These are phyloP conservation scores for Exophiala alcalophila DNA, from an alignment of 2,329 filamentous ascomycete species.

Conservation along the genomic window DNA sequence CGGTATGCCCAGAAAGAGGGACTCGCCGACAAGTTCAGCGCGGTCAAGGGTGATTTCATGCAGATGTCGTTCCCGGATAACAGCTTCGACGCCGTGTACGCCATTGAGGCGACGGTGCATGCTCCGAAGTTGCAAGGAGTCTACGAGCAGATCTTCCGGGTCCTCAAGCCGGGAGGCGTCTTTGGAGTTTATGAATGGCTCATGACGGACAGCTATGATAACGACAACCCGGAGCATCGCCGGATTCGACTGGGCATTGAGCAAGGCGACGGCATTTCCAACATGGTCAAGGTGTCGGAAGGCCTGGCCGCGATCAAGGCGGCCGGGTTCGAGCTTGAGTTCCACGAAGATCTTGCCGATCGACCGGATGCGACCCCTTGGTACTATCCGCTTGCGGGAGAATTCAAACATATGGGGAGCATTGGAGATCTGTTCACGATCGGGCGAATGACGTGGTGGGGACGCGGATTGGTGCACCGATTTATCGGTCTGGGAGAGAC, in stretches of 20 bases:
- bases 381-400: conserved; percentile 89
- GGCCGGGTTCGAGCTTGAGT: conserved; percentile 79
- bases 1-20: conserved; percentile 79
- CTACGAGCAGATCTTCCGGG: conserved; percentile 90
- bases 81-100: conserved; percentile 91
- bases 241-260: conserved; percentile 92
- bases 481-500: conserved; percentile 75
- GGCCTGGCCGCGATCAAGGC: conserved; percentile 78
- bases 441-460: conserved; percentile 82
- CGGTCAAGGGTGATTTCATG: conserved; percentile 98
- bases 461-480: conserved; percentile 70
- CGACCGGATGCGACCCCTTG: conserved; percentile 74
- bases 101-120: conserved; percentile 95
- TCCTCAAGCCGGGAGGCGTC: conserved; percentile 90
- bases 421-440: conserved; percentile 71
- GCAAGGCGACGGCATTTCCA: conserved; percentile 92
- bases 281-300: conserved; percentile 88
- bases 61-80: conserved; percentile 95
- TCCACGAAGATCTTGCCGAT: conserved; percentile 82
- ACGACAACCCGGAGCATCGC: conserved; percentile 79
- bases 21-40: conserved; percentile 73
- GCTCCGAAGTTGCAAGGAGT: conserved; percentile 86
- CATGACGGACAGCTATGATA: conserved; percentile 95
- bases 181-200: conserved; percentile 99
- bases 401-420: conserved; percentile 78